Evolutionary conservation across 371 early-diverging fungal genomes (phyloP), one percentile per base, ranked within the genome.

Genomic region (Mortierella sp.): DNA sequence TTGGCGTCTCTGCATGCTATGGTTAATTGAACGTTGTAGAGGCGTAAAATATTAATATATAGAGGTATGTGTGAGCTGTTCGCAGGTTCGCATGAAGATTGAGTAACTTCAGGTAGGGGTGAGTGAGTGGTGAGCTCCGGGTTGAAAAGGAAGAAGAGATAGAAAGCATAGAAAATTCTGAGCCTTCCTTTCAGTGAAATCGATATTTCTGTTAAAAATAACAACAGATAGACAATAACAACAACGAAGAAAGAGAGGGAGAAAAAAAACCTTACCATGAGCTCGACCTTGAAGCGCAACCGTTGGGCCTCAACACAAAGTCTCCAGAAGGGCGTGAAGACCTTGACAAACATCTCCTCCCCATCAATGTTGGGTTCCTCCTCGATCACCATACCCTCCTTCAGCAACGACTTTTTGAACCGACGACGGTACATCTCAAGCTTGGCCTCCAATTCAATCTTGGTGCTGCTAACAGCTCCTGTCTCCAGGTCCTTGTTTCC

Each of bases 321-420:
- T 42, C 83, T 74, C 71, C 89, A 87, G 77, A 91, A 92, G 24
- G 92, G 91, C 10, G 88, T 80, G 73, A 91, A 85, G 60, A 92
- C 58, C 73, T 91, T 91, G 52, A 91, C 44, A 73, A 80, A 91
- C 81, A 89, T 89, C 45, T 88, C 89, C 11, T 87, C 82, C 19
- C 86, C 83, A n/a, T 91, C 86, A 47, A 82, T 76, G 19, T 65
- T 80, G 8, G 79, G 77, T 70, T 92, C 91, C 45, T 89, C 83
- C 44, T 90, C 91, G 19, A 92, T 76, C 57, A 91, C 55, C 71
- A 92, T 48, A 21, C 84, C 81, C 75, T 89, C 81, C 77, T 79
- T 72, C 63, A 91, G 48, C 65, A 91, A 75, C 13, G 89, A 89
- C 71, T 80, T 84, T 76, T 86, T 88, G 80, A 90, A 90, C 57